A percentile compares a stretch with the other conserved stretches of the same genome.
phyloP scores from a whole-genome alignment of 805 yeast species.

The Wickerhamiella parazyma region DNA sequence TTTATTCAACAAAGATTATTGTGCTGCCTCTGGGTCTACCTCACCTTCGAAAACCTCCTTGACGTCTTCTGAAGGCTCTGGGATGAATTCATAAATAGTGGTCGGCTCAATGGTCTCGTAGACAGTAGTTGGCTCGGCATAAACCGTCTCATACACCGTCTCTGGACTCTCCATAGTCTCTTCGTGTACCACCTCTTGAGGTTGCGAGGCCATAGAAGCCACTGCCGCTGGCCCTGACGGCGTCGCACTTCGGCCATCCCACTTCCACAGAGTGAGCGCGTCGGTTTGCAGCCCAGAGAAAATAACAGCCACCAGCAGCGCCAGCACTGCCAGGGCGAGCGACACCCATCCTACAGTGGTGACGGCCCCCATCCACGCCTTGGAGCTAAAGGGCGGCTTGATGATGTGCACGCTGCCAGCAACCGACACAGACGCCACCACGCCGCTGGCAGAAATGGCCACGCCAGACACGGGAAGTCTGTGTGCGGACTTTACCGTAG shows the following conservation, averaged over 20 bases:
- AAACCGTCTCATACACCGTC: not conserved
- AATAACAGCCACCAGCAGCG: not conserved
- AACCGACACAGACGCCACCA: conserved; percentile 16
- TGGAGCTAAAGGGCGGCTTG: conserved; percentile 1
- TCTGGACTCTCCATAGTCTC: not conserved
- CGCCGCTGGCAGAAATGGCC: conserved; percentile 12
- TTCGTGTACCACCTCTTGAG: too few species aligned
- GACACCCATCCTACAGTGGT: conserved; percentile 14
- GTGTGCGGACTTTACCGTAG: conserved; percentile 11
- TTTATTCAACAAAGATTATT: not conserved
- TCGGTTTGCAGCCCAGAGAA: not conserved
- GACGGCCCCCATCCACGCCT: not conserved
- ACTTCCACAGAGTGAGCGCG: too few species aligned
- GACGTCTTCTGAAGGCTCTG: not conserved
- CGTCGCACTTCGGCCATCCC: too few species aligned
- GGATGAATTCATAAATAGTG: not conserved
- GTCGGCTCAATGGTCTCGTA: not conserved
- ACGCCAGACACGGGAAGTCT: conserved; percentile 18
- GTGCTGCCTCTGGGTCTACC: too few species aligned
- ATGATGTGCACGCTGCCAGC: conserved; percentile 15
- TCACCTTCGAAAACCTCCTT: not conserved
- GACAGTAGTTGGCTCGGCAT: not conserved
- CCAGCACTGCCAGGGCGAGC: conserved; percentile 3
- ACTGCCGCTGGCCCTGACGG: too few species aligned
- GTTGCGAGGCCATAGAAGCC: too few species aligned